Conservation (phyloP, 345 rosid species). For the Camelina neglecta region DNA sequence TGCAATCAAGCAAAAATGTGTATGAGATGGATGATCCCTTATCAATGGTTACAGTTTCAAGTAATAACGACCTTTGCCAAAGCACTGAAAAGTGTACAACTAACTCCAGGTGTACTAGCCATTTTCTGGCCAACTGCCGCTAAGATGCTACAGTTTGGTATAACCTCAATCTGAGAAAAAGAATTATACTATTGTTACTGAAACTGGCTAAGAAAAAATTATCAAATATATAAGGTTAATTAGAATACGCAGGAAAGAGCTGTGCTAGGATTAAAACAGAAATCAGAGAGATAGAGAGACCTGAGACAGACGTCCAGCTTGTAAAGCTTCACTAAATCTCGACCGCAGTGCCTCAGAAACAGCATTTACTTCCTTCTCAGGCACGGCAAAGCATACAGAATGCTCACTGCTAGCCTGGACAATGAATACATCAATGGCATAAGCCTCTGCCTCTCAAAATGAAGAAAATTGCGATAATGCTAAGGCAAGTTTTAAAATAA, state of each 20-base stretch:
- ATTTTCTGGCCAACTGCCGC: conserved; percentile 98
- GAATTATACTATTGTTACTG: background rate
- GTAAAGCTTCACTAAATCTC: conserved; percentile 83
- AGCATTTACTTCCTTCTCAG: conserved; percentile 93
- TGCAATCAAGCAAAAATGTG: background rate
- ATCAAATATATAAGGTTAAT: background rate
- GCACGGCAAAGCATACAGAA: conserved; percentile 98
- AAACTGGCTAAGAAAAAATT: background rate
- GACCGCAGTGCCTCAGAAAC: conserved; percentile 87
- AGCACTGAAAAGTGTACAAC: conserved; percentile 96
- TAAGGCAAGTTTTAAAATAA: background rate
- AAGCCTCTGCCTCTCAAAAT: conserved; percentile 22
- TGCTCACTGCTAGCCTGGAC: conserved; percentile 98
- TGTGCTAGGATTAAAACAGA: conserved; percentile 14
- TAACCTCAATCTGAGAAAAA: conserved; percentile 67
- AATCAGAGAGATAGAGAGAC: conserved; percentile 46
- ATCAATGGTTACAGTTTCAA: conserved; percentile 10
- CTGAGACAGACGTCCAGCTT: conserved; percentile 98
- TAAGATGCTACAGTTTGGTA: conserved; percentile 92
- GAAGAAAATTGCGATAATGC: background rate
- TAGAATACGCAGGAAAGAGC: conserved; percentile 2
- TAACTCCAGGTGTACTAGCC: conserved; percentile 99
- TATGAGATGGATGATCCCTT: conserved; percentile 2
- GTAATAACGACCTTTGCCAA: conserved; percentile 74
- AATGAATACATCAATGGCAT: conserved; percentile 35